Base-by-base conservation (phyloP, 805 yeast genomes). In the Ogataea populi-albae region DNA sequence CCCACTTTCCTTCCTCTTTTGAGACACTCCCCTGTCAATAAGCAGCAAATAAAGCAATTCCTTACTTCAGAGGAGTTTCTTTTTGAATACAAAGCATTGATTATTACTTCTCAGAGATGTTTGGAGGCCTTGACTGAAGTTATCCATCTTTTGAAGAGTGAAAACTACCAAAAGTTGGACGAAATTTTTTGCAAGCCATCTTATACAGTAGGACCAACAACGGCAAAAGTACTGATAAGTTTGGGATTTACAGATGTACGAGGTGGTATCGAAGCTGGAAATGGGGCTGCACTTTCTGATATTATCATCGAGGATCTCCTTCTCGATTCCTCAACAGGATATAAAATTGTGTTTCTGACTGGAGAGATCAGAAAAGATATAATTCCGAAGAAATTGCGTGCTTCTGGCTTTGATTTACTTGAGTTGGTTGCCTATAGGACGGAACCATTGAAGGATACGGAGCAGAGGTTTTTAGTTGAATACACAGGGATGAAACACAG, bases 131-230 rank as follows among this genome's bases (percentile, higher is more conserved):
- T 87, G 9, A 74, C 73, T 41, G 64, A 65, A 24, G 55, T 73
- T 10, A 60, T 81, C 5, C 41, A 46, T 0, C 38, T 40, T 8
- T 47, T 66, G n/a, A 32, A 34, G 23, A 25, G 30, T 5, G 46
- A 42, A 11, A 35, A 28, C 6, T 46, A 41, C 35, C 32, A 25
- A 5, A 17, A 23, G 18, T 31, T 55, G 11, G 47, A 54, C 6
- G 35, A 32, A 1, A 62, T 79, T 1, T 54, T 75, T 5, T 35
- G 45, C 3, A 78, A 77, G 47, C 74, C 79, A 0, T 81, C 82
- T 0, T 91, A 79, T 52, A 86, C 96, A 0, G 96, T 91, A 5
- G 98, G 98, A 0, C 96, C 96, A 1, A 88, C 95, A 0, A 91
- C 98, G 0, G 73, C 71, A 14, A 64, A 65, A 11, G 75, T 82